Base-by-base conservation (phyloP, 495 filamentous ascomycete genomes). In the Neurospora sp. region DNA sequence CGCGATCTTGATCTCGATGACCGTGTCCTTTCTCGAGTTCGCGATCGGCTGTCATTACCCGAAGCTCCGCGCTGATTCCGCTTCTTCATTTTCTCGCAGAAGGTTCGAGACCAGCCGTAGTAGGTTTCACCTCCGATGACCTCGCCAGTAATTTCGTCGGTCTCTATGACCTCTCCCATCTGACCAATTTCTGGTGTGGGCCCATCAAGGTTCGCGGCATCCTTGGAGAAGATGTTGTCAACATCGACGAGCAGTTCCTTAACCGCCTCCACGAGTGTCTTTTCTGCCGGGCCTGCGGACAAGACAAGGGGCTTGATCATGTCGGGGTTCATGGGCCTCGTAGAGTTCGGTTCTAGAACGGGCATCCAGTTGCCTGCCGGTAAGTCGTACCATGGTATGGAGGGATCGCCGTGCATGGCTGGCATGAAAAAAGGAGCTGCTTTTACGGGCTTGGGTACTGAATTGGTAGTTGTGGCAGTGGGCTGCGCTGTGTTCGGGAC, bases 331-430 rank as follows among this genome's bases (percentile, higher is more conserved):
- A 97, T 91, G 9, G 93, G 89, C 40, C 85, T 82, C 10, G 88
- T 88, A 7, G 91, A 92, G 78, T 94, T 92, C 31, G 92, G 92
- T 42, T 91, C 87, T 40, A 97, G 89, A 69, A 91, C 90, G 3
- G 90, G 92, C 44, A 96, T 85, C 79, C 94, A 86, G 76, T 94
- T 96, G 4, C 89, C 94, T 20, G 93, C 93, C 0, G 94, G 94
- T 1, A 97, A 85, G 72, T 97, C 94, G 80, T 94, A 95, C 83
- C 89, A 97, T 0, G 91, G 91, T 2, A 87, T 89, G 0, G 89
- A 87, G 3, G 84, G 80, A 78, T 97, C 94, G 16, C 94, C 94
- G 79, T 97, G 94, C 61, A 85, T 88, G 1, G 89, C 80, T 68
- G 93, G 93, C 87, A 96, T 88, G 22, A 90, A 79, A 75, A 87